Conservation (phyloP, 495 filamentous ascomycete genomes). For the Penicillium roqueforti region DNA sequence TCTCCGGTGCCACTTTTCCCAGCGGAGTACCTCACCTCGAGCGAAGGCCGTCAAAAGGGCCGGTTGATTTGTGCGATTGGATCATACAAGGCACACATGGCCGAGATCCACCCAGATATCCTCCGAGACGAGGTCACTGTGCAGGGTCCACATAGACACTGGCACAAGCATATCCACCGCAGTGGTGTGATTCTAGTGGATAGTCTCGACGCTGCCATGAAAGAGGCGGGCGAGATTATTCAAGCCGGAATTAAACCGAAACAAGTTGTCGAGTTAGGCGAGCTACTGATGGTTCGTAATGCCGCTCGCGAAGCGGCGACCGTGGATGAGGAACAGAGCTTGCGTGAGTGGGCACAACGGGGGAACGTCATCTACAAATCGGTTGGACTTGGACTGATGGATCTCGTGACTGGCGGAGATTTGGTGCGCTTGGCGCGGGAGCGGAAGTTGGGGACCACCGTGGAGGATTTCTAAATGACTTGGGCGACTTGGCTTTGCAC, state of each 20-base stretch:
- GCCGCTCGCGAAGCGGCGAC: constrained; percentile 33
- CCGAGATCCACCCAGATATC: constrained; percentile 74
- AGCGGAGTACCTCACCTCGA: constrained; percentile 55
- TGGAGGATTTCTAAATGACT: constrained; percentile 53
- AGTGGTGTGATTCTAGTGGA: constrained; percentile 83
- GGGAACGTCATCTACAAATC: constrained; percentile 69
- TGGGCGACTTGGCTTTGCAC: too few species aligned
- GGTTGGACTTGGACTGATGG: constrained; percentile 46
- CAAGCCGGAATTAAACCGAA: constrained; percentile 65
- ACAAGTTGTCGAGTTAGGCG: constrained; percentile 82
- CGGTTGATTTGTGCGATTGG: constrained; percentile 79
- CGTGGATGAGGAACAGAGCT: constrained; percentile 48
- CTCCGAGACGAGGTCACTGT: constrained; percentile 63
- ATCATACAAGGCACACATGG: constrained; percentile 79
- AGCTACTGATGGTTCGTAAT: constrained; percentile 70
- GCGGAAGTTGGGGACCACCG: constrained; percentile 65
- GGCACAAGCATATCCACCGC: constrained; percentile 65
- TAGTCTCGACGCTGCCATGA: constrained; percentile 69
- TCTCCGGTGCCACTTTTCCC: constrained; percentile 59
- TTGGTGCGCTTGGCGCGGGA: constrained; percentile 69
- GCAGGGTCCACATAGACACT: constrained; percentile 49
- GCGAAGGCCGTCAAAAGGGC: constrained; percentile 68
- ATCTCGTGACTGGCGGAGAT: constrained; percentile 65
- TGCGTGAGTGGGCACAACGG: constrained; percentile 65
- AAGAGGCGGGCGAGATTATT: constrained; percentile 86